Evolutionary conservation across 2,329 filamentous ascomycete species (phyloP), one percentile per base, ranked within the genome.

Genomic region (Diaporthe humulicola): DNA sequence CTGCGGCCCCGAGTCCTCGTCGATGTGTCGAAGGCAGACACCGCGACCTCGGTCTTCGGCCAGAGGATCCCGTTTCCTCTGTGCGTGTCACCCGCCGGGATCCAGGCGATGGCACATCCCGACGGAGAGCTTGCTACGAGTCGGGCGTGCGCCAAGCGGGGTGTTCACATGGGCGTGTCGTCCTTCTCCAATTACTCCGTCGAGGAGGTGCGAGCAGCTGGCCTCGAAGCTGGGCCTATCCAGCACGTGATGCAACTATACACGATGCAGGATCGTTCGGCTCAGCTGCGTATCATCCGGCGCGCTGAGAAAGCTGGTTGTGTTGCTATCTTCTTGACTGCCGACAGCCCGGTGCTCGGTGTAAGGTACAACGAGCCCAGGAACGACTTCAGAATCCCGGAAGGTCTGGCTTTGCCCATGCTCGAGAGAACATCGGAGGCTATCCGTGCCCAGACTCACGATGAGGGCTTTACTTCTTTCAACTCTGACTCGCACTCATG

Each of bases 401-500:
- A 73, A 28, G 70, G 73, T 4, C 28, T 75, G n/a, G 67, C 54
- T 4, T 38, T 69, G 9, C 73, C 70, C 19, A 71, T 75, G 50
- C 67, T 70, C 5, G 58, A 61, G 17, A 15, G 4, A 19, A 30
- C 33, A 1, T 56, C 67, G 22, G 50, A 73, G 54, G 45, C 42
- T 38, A 50, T 50, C 4, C 61, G 45, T 10, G 19, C 61, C 6
- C 61, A 67, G 42, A 38, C 19, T 8, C 61, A 60, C n/a, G 60
- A 73, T n/a, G 70, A 75, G 19, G 73, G 73, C 4, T 69, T 73
- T 30, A 88, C 89, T n/a, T 79, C 83, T 45, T 90, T 89, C 82
- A 87, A 93, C 79, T 90, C 92, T 80, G 78, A 89, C 5, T 86
- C 87, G n/a, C 83, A 91, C 22, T 87, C 79, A 7, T 95, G 92